Percentiles rank a stretch among this genome's conserved stretches.
These are phyloP conservation scores for Volvox africanus DNA, from an alignment of 139 green algal species.

Conservation along the genomic window DNA sequence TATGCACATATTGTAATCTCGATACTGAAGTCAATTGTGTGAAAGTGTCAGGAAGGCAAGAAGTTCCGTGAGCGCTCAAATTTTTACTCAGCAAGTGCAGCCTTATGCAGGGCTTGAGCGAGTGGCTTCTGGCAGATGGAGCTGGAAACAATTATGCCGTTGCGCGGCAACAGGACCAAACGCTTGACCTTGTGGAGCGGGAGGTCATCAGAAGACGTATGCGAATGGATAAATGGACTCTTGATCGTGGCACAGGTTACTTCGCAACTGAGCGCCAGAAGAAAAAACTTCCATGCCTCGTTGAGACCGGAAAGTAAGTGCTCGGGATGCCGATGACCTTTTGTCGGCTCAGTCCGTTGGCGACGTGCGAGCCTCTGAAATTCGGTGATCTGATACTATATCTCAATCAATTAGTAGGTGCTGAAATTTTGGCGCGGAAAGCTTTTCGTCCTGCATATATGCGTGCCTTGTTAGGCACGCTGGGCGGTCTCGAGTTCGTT, in stretches of 20 bases:
- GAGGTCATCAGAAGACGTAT: slow-evolving; percentile 7
- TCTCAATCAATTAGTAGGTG: no score
- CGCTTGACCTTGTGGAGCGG: slow-evolving; percentile 1
- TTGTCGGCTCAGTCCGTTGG: no score
- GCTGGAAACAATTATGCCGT: background rate
- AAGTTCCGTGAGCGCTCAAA: no score
- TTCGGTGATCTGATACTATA: no score
- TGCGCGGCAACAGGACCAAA: background rate
- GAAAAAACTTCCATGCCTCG: slow-evolving; percentile 54
- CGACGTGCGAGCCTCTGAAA: no score
- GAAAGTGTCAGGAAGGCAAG: no score
- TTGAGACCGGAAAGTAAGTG: slow-evolving; percentile 61
- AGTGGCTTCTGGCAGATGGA: slow-evolving; percentile 18
- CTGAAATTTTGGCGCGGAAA: no score
- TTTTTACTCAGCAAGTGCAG: no score
- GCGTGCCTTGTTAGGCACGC: slow-evolving; percentile 33
- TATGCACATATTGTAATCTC: no score
- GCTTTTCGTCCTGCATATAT: no score
- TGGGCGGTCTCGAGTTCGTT: slow-evolving; percentile 34
- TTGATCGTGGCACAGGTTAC: slow-evolving; percentile 65
- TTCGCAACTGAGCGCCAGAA: slow-evolving; percentile 51
- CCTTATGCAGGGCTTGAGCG: background rate
- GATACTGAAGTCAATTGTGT: no score
- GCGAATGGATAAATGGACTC: slow-evolving; percentile 52
- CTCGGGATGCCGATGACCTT: background rate